Evolutionary conservation across 2,329 filamentous ascomycete species (phyloP), one percentile per base, ranked within the genome.

Genomic region (Exophiala aquamarina): DNA sequence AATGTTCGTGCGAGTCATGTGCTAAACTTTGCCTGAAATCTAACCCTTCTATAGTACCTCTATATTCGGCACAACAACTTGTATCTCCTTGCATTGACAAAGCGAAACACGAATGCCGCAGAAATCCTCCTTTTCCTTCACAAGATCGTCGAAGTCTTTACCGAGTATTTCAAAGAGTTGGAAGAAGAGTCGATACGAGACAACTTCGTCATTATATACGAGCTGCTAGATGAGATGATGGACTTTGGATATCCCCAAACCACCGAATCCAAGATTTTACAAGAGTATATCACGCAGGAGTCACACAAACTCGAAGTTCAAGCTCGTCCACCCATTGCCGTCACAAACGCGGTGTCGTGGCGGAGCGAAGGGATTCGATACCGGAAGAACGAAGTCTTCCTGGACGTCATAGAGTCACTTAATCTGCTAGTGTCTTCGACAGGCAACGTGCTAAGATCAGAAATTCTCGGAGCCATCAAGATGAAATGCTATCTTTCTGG

Each of bases 41-140:
- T 52, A 38, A 50, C 29, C 53, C 15, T 18, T 29, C 32, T 34
- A 13, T 59, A 94, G 88, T 98, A 97, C 71, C 88, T 98, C 65
- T 98, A 98, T 74, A 98, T 98, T 71, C 86, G 92, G 65, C 93
- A 98, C 73, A 97, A 95, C 75, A 98, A 98, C 73, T 87, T 98
- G 61, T 98, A 96, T 73, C 86, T 98, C 58, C 88, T 98, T 62
- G 93, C 93, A 54, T 78, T 98, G 51, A 98, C 93, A 48, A 98
- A 98, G 79, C 88, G 92, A 68, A 98, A 98, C 74, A 95, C 90
- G 61, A 98, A 98, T 77, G 93, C 93, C 58, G 90, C 93, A 72
- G 93, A 98, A 72, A 96, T 98, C 61, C 83, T 98, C 37, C 84
- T 98, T 41, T 98, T 98, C 77, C 80, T 98, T 45, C 93, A 98